These are phyloP conservation scores for Puccinia hordei DNA, from an alignment of 1,284 basidiomycete genomes.

Conservation along the genomic window DNA sequence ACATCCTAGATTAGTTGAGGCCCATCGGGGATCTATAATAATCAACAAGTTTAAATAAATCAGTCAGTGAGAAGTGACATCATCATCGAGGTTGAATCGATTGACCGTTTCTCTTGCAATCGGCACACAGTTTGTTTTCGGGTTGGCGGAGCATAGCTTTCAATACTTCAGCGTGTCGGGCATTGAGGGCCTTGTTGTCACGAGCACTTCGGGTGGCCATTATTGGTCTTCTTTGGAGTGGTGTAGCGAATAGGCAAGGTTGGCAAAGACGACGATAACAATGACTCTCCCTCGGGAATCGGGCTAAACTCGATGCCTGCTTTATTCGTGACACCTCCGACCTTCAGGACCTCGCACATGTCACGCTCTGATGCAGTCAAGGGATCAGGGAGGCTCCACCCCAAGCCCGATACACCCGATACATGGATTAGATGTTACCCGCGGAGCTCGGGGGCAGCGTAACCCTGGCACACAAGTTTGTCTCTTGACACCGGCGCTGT, in stretches of 20 bases:
- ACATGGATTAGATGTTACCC: no score
- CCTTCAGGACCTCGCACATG: no score
- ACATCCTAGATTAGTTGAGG: conserved; percentile 89
- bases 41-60: neutral
- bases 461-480: no score
- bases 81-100: neutral
- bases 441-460: no score
- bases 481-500: no score
- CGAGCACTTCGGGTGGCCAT: conserved; percentile 51
- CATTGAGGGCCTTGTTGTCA: conserved; percentile 49
- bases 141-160: conserved; percentile 81
- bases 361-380: no score
- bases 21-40: conserved; percentile 88
- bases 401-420: no score
- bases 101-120: conserved; percentile 54
- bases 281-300: no score
- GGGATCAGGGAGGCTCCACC: no score
- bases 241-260: neutral
- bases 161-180: conserved; percentile 66
- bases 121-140: conserved; percentile 82
- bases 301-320: no score
- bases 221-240: neutral
- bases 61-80: neutral
- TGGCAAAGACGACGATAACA: no score
- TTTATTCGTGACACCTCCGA: no score